Evolutionary conservation across 1,284 basidiomycete genomes (phyloP).

Genomic region (Bjerkandera adusta): DNA sequence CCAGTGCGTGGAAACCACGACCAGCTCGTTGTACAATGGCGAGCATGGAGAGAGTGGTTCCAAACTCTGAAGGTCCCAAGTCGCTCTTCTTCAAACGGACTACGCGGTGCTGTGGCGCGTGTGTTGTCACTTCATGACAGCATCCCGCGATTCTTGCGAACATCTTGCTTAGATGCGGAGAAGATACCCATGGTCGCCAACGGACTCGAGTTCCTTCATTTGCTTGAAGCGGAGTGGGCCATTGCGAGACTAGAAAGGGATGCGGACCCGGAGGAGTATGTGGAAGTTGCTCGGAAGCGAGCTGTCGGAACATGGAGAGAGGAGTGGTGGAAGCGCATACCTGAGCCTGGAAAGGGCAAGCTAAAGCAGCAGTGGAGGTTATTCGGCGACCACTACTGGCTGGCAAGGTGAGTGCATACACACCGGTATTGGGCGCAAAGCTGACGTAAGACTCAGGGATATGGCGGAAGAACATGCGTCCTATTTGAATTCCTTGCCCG

Average conservation of each 20-base stretch:
- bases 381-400: slow-evolving; percentile 71
- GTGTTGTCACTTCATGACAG: not conserved
- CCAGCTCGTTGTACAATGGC: slow-evolving; percentile 85
- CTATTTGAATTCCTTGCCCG: slow-evolving; percentile 71
- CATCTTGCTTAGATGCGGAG: slow-evolving; percentile 1
- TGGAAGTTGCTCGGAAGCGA: slow-evolving; percentile 36
- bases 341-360: slow-evolving; percentile 31
- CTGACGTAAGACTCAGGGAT: slow-evolving; percentile 32
- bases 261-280: slow-evolving; percentile 43
- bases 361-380: slow-evolving; percentile 68
- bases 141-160: not conserved
- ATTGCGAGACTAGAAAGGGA: slow-evolving; percentile 29
- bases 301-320: slow-evolving; percentile 33
- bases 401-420: slow-evolving; percentile 52
- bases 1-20: slow-evolving; percentile 93
- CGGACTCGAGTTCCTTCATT: slow-evolving; percentile 49
- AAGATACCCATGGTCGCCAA: slow-evolving; percentile 37
- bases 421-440: not conserved
- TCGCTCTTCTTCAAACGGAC: slow-evolving; percentile 12
- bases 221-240: slow-evolving; percentile 43
- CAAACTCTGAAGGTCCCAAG: slow-evolving; percentile 23
- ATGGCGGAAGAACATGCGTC: slow-evolving; percentile 58
- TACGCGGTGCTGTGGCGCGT: slow-evolving; percentile 7
- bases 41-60: slow-evolving; percentile 76
- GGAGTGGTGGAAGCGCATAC: slow-evolving; percentile 45